Conservation (phyloP, 202 grass and related monocot genomes). For the Eragrostis tef region DNA sequence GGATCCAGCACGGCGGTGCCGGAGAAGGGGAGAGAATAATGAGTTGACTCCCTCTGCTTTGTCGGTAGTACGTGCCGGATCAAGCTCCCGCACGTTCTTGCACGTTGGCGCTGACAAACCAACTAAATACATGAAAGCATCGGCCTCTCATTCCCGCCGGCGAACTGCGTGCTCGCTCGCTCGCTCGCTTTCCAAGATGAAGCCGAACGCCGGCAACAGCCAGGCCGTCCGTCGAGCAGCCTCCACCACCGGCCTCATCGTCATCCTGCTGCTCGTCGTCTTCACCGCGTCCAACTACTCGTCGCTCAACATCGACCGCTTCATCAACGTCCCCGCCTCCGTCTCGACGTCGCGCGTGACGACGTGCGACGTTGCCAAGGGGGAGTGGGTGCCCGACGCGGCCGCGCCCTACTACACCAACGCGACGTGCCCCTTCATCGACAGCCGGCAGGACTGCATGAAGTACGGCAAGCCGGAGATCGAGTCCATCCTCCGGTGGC, state of each 20-base stretch:
- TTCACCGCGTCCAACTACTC: slow-evolving; percentile 53
- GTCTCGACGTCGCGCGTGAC: neutral
- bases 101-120: slow-evolving; percentile 1
- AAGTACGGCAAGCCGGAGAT: slow-evolving; percentile 67
- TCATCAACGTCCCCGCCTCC: neutral
- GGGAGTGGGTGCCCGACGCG: slow-evolving; percentile 65
- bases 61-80: slow-evolving; percentile 14
- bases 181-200: slow-evolving; percentile 6
- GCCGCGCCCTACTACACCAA: slow-evolving; percentile 73
- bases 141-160: neutral
- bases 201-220: slow-evolving; percentile 5
- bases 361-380: slow-evolving; percentile 57
- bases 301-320: slow-evolving; percentile 29
- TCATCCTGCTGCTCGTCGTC: slow-evolving; percentile 48
- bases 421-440: slow-evolving; percentile 64
- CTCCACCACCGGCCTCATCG: slow-evolving; percentile 46
- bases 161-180: neutral
- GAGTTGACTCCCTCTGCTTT: slow-evolving; percentile 15
- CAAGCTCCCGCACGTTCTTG: slow-evolving; percentile 19
- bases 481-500: slow-evolving; percentile 62
- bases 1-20: neutral
- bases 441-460: slow-evolving; percentile 64
- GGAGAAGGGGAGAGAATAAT: neutral
- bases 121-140: neutral
- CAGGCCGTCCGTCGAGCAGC: slow-evolving; percentile 36